Evolutionary conservation across 2,329 filamentous ascomycete genomes (phyloP).

Genomic region (Trichoderma sp.): DNA sequence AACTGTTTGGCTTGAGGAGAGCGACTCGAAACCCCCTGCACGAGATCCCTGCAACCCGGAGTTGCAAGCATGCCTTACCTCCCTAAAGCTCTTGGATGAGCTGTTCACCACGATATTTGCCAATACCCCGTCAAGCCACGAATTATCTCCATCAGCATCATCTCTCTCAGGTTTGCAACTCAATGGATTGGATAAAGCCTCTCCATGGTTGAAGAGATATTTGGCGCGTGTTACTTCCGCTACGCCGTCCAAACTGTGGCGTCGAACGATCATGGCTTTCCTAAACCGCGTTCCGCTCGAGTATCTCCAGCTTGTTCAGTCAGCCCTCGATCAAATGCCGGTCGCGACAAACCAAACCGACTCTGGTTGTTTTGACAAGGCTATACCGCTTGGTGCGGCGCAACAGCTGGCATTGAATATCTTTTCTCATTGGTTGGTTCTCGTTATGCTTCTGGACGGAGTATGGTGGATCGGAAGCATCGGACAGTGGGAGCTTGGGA

Average conservation of each 20-base stretch:
- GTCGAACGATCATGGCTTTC: constrained; percentile 18
- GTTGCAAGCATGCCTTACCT: constrained; percentile 12
- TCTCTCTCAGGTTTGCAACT: neutral
- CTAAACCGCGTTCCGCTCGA: constrained; percentile 10
- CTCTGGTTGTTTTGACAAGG: neutral
- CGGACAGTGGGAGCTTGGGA: constrained; percentile 15
- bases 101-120: constrained; percentile 8
- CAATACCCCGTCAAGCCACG: neutral
- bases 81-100: constrained; percentile 7
- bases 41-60: neutral
- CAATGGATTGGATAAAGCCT: constrained; percentile 9
- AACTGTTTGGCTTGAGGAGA: neutral
- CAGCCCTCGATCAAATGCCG: constrained; percentile 17
- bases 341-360: neutral
- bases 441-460: constrained; percentile 18
- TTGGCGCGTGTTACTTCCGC: constrained; percentile 10
- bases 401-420: constrained; percentile 20
- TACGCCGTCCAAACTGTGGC: neutral
- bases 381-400: neutral
- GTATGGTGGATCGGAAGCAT: constrained; percentile 24
- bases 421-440: constrained; percentile 20
- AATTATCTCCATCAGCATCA: neutral
- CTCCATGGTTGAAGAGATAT: constrained; percentile 13
- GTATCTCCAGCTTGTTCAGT: constrained; percentile 23
- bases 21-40: neutral